Percentiles rank a stretch among this genome's conserved stretches.
Conservation (phyloP, 345 rosid species). For the Turnera subulata region DNA sequence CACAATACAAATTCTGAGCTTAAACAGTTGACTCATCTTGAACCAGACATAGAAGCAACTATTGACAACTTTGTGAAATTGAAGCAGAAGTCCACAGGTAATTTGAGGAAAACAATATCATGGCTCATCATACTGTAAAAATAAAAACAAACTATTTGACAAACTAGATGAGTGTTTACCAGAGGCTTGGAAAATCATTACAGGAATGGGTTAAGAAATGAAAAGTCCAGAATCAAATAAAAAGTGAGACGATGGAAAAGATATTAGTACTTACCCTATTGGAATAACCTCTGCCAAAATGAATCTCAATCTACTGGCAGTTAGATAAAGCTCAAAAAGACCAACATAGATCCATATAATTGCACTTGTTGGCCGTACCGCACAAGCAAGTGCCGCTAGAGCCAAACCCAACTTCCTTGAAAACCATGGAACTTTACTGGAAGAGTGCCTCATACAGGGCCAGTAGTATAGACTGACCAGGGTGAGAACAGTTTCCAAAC, state of each 20-base stretch:
- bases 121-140: too few relatives aligned
- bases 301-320: constrained; percentile 54
- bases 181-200: background rate
- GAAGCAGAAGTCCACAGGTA: background rate
- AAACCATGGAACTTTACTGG: constrained; percentile 28
- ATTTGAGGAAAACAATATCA: too few relatives aligned
- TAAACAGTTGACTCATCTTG: too few relatives aligned
- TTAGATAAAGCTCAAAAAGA: constrained; percentile 55
- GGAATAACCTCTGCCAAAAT: constrained; percentile 60
- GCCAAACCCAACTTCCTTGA: constrained; percentile 74
- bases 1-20: too few relatives aligned
- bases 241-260: background rate
- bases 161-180: too few relatives aligned
- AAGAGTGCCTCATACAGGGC: constrained; percentile 69
- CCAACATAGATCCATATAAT: constrained; percentile 87
- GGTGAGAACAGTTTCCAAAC: constrained; percentile 88
- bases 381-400: constrained; percentile 80
- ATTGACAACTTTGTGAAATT: background rate
- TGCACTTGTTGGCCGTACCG: constrained; percentile 87
- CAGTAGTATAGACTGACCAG: constrained; percentile 78
- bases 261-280: constrained; percentile 57
- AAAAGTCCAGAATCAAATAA: background rate
- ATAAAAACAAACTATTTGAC: too few relatives aligned
- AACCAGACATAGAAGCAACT: background rate
- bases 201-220: background rate